Evolutionary conservation across 108 stramenopile species (phyloP), one percentile per base, ranked within the genome.

Genomic region (Skeletonema grethae): DNA sequence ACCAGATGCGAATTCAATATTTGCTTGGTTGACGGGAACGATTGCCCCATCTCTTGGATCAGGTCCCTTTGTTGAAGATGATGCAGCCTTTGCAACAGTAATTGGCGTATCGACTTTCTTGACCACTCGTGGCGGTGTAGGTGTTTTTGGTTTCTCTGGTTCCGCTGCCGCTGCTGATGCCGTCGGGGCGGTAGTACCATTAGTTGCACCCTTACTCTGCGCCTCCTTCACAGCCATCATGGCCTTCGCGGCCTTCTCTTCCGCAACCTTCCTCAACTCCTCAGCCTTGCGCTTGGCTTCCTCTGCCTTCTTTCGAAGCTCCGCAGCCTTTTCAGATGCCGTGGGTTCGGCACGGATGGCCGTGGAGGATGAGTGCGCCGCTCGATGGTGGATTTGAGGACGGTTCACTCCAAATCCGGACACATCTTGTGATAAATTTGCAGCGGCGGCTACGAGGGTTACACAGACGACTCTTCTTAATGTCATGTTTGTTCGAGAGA

Each of bases 1-100:
- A 57, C 82, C 82, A 12, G 82, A 72, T 31, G 82, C 69, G 72
- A 82, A 82, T 58, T 82, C 77, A 32, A 82, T 73, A 41, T 67
- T 82, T 48, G 55, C 65, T 65, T 74, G 60, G 34, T 78, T 78
- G 73, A 82, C 65, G 73, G 82, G 82, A 28, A 82, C 75, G 61
- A 82, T 73, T 39, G 81, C 69, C 28, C 63, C 75, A 61, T 24
- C 38, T 28, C 16, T 34, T 2, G 63, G 35, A 16, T 65, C 31
- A 36, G 69, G 55, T 25, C 65, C 46, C 31, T 70, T 61, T 35
- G 34, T 25, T 22, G 32, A 1, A 25, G 58, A 1, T 7, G 58
- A 1, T 7, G 24, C 39, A 35, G 34, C 57, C 50, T 53, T 53
- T 24, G 50, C 50, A 24, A 53, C 50, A 9, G 50, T 53, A 53